phyloP scores from a whole-genome alignment of 2,329 filamentous ascomycete genomes.

The Claviceps citrina region DNA sequence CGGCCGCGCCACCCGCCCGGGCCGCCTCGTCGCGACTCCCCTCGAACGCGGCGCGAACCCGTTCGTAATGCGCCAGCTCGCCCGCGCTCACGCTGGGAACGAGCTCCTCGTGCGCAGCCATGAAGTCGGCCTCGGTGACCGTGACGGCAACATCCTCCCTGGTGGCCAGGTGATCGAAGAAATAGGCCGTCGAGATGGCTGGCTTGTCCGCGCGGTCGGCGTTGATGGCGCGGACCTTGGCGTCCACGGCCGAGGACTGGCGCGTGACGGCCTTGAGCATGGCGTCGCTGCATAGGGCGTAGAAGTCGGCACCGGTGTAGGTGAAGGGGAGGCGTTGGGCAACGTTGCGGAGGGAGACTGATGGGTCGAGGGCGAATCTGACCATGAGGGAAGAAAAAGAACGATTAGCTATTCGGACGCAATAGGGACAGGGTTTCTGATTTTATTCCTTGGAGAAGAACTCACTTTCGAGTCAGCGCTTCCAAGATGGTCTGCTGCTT shows the following conservation, averaged over 20 bases:
- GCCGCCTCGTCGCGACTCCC: slow-evolving; percentile 25
- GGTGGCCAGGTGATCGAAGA: slow-evolving; percentile 83
- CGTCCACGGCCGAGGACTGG: slow-evolving; percentile 69
- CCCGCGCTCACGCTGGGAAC: slow-evolving; percentile 89
- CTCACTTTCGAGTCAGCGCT: slow-evolving; percentile 82
- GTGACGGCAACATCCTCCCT: slow-evolving; percentile 72
- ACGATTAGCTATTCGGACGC: too few relatives aligned
- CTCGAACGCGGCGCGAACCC: slow-evolving; percentile 71
- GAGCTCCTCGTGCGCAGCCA: slow-evolving; percentile 65
- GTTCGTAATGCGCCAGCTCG: slow-evolving; percentile 81
- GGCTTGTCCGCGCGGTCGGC: slow-evolving; percentile 19
- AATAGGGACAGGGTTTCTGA: too few relatives aligned
- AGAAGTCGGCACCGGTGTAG: slow-evolving; percentile 94
- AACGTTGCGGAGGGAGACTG: slow-evolving; percentile 59
- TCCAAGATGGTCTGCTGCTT: slow-evolving; percentile 93
- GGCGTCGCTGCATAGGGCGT: slow-evolving; percentile 89
- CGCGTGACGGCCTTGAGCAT: slow-evolving; percentile 98
- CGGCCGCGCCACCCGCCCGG: background rate
- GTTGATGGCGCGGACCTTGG: slow-evolving; percentile 62
- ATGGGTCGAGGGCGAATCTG: slow-evolving; percentile 72
- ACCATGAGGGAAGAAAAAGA: background rate
- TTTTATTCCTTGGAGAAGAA: too few relatives aligned
- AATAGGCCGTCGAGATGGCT: slow-evolving; percentile 72
- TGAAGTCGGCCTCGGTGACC: slow-evolving; percentile 80
- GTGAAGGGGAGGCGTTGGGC: slow-evolving; percentile 75